These are phyloP conservation scores for Clonostachys rosea DNA, from an alignment of 2,329 filamentous ascomycete species.

Conservation along the genomic window DNA sequence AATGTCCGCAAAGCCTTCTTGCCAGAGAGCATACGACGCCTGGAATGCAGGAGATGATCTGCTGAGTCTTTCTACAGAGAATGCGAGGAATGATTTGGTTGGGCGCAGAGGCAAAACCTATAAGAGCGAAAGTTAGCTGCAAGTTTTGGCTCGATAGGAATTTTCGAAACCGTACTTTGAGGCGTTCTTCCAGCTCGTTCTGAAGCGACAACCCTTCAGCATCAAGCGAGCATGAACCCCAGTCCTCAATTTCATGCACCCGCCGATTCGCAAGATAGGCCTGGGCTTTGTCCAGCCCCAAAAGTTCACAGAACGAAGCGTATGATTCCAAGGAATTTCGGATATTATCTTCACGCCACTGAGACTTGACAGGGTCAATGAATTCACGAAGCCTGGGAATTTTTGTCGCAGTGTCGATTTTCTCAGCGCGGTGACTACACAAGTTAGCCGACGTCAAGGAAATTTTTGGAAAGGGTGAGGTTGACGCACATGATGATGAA, in stretches of 20 bases:
- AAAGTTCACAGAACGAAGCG: constrained; percentile 70
- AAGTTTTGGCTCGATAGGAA: constrained; percentile 2
- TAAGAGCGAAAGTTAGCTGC: not conserved
- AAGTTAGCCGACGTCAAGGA: not conserved
- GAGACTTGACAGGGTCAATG: constrained; percentile 72
- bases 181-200: constrained; percentile 69
- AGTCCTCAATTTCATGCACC: constrained; percentile 75
- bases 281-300: constrained; percentile 77
- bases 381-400: constrained; percentile 71
- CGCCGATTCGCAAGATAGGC: constrained; percentile 70
- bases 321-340: constrained; percentile 69
- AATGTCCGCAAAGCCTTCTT: constrained; percentile 73
- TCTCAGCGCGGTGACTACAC: constrained; percentile 70
- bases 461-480: too few relatives aligned
- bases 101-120: constrained; percentile 73
- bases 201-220: constrained; percentile 76
- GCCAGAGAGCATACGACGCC: constrained; percentile 78
- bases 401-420: constrained; percentile 67
- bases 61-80: constrained; percentile 84
- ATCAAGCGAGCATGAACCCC: constrained; percentile 75
- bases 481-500: constrained; percentile 80
- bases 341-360: constrained; percentile 73
- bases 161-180: constrained; percentile 44
- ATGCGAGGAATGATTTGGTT: constrained; percentile 88
- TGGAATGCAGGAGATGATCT: constrained; percentile 69